Base-by-base conservation (phyloP, 306 rosid genomes). In the Vicia sativa region DNA sequence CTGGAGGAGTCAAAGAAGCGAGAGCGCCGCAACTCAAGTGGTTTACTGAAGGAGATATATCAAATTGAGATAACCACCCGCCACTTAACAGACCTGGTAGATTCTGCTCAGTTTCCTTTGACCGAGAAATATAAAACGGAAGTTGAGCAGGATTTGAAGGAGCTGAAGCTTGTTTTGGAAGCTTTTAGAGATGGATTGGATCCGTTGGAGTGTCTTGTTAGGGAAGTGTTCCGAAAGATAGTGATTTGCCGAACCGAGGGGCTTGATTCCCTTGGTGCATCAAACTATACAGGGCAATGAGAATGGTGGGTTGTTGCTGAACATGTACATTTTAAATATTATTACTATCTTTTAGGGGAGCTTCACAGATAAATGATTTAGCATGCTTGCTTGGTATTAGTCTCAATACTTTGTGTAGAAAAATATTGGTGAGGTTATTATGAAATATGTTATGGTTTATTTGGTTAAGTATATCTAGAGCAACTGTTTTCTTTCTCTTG, bases 1-100 rank as follows among this genome's bases (percentile, higher is more conserved):
- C 53, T 79, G 41, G 97, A 93, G 66, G 97, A 85, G 71, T 88
- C 96, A 3, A 93, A 80, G 81, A 86, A 82, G 89, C 79, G 91
- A 11, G 98, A 93, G 16, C 87, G 89, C 41, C 78, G 80, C 55
- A 88, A 84, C 79, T 78, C 91, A 14, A 81, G 71, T 39, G 96
- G 91, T 12, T 80, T 93, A 79, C 67, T 93, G 85, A 87, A 76
- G 90, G 98, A 93, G 87, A 93, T 93, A 80, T 74, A 82, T 74
- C 96, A 81, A 75, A 74, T 86, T 2, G 97, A 93, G 82, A 69
- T 44, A 75, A 79, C 85, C 66, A 67, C 89, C 12, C 88, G 87
- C 41, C 86, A 53, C 68, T 45, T 87, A 84, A 90, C 90, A 3
- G 97, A 93, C 70, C 44, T 90, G 74, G 80, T 84, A 4, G 98